Conservation (phyloP, 2,329 filamentous ascomycete genomes). For the Cadophora sp. region DNA sequence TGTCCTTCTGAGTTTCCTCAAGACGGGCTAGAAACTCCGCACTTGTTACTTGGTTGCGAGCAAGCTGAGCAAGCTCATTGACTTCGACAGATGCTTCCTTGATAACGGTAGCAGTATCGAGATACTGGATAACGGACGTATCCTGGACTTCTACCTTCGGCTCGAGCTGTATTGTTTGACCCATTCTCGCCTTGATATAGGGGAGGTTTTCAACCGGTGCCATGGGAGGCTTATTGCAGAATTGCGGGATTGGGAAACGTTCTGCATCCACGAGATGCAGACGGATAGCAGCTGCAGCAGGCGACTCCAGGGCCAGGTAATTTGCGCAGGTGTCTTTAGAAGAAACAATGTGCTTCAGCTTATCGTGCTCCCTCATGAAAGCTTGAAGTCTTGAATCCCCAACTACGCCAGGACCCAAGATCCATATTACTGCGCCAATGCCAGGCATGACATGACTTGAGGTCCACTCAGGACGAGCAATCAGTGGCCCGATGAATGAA, state of each 20-base stretch:
- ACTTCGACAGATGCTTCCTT: conserved; percentile 51
- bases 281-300: conserved; percentile 69
- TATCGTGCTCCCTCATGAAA: conserved; percentile 70
- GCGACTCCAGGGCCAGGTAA: conserved; percentile 72
- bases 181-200: conserved; percentile 37
- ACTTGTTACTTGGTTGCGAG: conserved; percentile 49
- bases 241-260: conserved; percentile 75
- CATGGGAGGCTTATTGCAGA: conserved; percentile 53
- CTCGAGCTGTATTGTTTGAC: conserved; percentile 38
- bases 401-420: conserved; percentile 73
- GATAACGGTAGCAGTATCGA: conserved; percentile 55
- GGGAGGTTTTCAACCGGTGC: conserved; percentile 18
- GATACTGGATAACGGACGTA: conserved; percentile 53
- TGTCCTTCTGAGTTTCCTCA: conserved; percentile 61
- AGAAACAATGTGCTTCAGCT: conserved; percentile 78
- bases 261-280: conserved; percentile 75
- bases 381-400: conserved; percentile 66
- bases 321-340: conserved; percentile 78
- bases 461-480: conserved; percentile 76
- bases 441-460: conserved; percentile 68
- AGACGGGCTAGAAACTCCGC: conserved; percentile 57
- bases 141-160: conserved; percentile 47
- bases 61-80: conserved; percentile 57
- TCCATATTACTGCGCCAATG: conserved; percentile 78
- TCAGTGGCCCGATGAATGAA: conserved; percentile 73